Evolutionary conservation across 2,329 filamentous ascomycete genomes (phyloP).

Genomic region (Sarocladium brachiariae): DNA sequence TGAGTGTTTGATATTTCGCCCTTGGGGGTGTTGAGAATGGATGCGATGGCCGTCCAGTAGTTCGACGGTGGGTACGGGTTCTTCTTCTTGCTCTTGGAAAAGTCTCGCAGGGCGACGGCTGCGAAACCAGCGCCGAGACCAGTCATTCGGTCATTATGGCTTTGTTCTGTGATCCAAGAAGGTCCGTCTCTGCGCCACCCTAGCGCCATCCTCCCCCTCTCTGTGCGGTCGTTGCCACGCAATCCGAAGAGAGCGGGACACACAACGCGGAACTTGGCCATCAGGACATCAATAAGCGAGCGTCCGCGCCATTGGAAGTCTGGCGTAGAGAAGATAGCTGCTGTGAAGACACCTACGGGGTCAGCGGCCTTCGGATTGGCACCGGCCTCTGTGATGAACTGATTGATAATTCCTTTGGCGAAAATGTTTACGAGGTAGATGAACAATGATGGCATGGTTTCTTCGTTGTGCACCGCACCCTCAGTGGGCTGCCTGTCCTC

Average conservation of each 20-base stretch:
- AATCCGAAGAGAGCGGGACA: conserved; percentile 86
- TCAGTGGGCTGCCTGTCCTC: conserved; percentile 38
- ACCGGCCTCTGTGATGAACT: conserved; percentile 61
- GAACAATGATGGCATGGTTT: conserved; percentile 55
- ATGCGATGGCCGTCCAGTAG: conserved; percentile 76
- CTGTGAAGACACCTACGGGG: conserved; percentile 70
- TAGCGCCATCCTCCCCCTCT: conserved; percentile 57
- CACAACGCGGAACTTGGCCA: conserved; percentile 72
- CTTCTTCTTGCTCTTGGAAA: conserved; percentile 57
- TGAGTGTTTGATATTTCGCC: conserved; percentile 66
- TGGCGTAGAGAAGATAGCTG: conserved; percentile 65
- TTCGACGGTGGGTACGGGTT: conserved; percentile 73
- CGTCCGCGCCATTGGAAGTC: conserved; percentile 60
- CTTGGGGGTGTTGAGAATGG: conserved; percentile 68
- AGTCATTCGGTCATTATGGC: conserved; percentile 76
- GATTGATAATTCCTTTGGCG: conserved; percentile 63
- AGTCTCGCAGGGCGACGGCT: conserved; percentile 75
- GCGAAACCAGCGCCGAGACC: conserved; percentile 81
- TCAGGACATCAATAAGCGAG: conserved; percentile 73
- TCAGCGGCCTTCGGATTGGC: conserved; percentile 62
- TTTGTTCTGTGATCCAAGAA: conserved; percentile 58
- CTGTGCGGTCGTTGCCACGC: conserved; percentile 66
- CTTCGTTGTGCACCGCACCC: conserved; percentile 43
- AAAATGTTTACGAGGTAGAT: conserved; percentile 74
- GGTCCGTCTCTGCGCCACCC: conserved; percentile 64